Conservation (phyloP, 2,329 filamentous ascomycete genomes). For the Neophaeococcomyces aloes region DNA sequence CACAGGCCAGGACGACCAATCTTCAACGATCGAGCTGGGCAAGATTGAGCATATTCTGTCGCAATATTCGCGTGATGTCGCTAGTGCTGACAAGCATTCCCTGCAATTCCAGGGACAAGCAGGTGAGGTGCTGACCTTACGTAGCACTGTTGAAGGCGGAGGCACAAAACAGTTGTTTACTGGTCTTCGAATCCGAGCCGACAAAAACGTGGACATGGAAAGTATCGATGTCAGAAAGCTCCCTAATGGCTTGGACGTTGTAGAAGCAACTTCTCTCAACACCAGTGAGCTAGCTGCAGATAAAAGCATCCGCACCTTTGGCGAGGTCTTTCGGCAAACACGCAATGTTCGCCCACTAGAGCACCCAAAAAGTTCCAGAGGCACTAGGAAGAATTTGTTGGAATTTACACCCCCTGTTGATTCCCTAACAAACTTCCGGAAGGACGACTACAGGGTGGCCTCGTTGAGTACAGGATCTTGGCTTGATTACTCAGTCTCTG, state of each 20-base stretch:
- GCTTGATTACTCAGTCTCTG: conserved; percentile 30
- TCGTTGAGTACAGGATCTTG: conserved; percentile 32
- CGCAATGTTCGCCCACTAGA: conserved; percentile 30
- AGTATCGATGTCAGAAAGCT: conserved; percentile 38
- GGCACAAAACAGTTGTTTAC: conserved; percentile 74
- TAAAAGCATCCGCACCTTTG: conserved; percentile 31
- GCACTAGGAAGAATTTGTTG: conserved; percentile 10
- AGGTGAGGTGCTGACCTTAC: conserved; percentile 17
- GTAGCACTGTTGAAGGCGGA: conserved; percentile 16
- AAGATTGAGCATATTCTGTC: not conserved
- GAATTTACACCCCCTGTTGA: conserved; percentile 7
- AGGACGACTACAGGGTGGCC: conserved; percentile 32
- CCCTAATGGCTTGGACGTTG: conserved; percentile 63
- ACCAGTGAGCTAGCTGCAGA: conserved; percentile 23
- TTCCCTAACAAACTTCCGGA: conserved; percentile 24
- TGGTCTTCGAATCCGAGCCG: conserved; percentile 53
- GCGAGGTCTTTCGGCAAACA: conserved; percentile 35
- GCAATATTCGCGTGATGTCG: not conserved
- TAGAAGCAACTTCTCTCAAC: conserved; percentile 33
- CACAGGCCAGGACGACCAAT: not conserved
- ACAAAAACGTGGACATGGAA: not conserved
- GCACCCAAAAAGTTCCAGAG: conserved; percentile 28
- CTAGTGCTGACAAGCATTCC: not conserved
- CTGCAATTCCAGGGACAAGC: not conserved
- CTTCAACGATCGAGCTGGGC: not conserved